Evolutionary conservation across 768 basidiomycete species (phyloP).

Genomic region (Coprinopsis sp.): DNA sequence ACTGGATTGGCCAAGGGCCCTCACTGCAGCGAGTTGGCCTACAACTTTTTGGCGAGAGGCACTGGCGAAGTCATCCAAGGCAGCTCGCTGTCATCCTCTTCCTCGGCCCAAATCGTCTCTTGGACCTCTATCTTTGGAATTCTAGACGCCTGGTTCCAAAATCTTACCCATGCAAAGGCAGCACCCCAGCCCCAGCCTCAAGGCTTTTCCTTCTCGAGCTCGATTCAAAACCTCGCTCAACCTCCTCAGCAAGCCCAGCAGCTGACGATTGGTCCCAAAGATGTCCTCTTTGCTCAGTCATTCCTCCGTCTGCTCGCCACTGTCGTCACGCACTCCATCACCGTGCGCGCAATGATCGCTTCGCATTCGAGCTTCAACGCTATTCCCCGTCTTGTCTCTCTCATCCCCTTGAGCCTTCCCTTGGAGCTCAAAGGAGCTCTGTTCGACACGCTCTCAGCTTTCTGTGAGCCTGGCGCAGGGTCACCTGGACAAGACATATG

Average conservation of each 20-base stretch:
- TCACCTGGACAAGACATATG: slow-evolving; percentile 72
- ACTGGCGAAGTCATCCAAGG: slow-evolving; percentile 65
- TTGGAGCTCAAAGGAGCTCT: slow-evolving; percentile 87
- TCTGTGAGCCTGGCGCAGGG: slow-evolving; percentile 79
- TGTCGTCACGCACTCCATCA: slow-evolving; percentile 68
- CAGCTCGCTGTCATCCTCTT: slow-evolving; percentile 47
- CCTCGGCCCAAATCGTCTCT: slow-evolving; percentile 54
- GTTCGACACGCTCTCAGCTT: slow-evolving; percentile 76
- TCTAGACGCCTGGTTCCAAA: slow-evolving; percentile 68
- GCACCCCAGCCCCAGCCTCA: slow-evolving; percentile 42
- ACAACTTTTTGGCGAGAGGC: slow-evolving; percentile 84
- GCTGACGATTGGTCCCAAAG: slow-evolving; percentile 56
- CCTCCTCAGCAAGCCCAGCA: slow-evolving; percentile 40
- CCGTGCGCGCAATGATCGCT: slow-evolving; percentile 74
- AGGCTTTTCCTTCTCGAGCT: slow-evolving; percentile 23
- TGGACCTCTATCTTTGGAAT: slow-evolving; percentile 75
- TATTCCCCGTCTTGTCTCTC: slow-evolving; percentile 70
- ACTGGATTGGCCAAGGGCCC: slow-evolving; percentile 78
- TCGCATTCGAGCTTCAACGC: slow-evolving; percentile 77
- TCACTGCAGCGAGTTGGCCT: slow-evolving; percentile 79
- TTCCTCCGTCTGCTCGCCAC: slow-evolving; percentile 78
- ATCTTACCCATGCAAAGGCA: slow-evolving; percentile 42
- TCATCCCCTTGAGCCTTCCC: slow-evolving; percentile 77
- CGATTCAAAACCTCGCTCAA: slow-evolving; percentile 31
- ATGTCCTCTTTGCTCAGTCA: slow-evolving; percentile 72